A percentile compares a stretch with the other conserved stretches of the same genome.
Evolutionary conservation across 257 asterid genomes (phyloP).

Genomic region (Fraxinus excelsior): DNA sequence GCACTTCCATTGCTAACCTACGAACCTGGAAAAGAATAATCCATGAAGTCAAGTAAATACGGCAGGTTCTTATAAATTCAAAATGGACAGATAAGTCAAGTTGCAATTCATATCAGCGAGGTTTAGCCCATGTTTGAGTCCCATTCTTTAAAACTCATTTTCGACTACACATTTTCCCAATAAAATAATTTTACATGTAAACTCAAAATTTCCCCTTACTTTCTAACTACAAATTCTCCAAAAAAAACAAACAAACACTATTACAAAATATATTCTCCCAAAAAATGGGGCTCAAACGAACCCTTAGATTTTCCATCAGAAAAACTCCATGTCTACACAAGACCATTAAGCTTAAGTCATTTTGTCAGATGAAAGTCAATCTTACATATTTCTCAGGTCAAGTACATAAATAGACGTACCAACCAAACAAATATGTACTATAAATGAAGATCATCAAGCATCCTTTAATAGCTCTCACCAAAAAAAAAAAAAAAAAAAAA

Average conservation of each 20-base stretch:
- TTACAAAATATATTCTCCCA: too few species aligned
- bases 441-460: not conserved
- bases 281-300: too few species aligned
- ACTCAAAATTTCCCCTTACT: too few species aligned
- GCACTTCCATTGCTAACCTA: constrained; percentile 74
- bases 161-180: too few species aligned
- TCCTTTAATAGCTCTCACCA: not conserved
- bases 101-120: not conserved
- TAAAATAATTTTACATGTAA: too few species aligned
- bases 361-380: not conserved
- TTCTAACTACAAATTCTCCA: too few species aligned
- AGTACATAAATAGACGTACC: not conserved
- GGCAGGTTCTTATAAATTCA: not conserved
- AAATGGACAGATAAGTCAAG: not conserved
- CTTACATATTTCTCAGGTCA: not conserved
- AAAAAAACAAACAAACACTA: too few species aligned
- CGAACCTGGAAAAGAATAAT: constrained; percentile 53
- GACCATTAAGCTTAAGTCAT: not conserved
- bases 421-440: not conserved
- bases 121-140: too few species aligned
- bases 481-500: not conserved
- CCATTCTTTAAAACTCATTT: too few species aligned
- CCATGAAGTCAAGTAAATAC: constrained; percentile 17
- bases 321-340: not conserved
- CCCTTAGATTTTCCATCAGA: not conserved